Percentiles rank a stretch among this genome's conserved stretches.
These are phyloP conservation scores for Wickerhamomyces xylosicus DNA, from an alignment of 805 yeast genomes.

Conservation along the genomic window DNA sequence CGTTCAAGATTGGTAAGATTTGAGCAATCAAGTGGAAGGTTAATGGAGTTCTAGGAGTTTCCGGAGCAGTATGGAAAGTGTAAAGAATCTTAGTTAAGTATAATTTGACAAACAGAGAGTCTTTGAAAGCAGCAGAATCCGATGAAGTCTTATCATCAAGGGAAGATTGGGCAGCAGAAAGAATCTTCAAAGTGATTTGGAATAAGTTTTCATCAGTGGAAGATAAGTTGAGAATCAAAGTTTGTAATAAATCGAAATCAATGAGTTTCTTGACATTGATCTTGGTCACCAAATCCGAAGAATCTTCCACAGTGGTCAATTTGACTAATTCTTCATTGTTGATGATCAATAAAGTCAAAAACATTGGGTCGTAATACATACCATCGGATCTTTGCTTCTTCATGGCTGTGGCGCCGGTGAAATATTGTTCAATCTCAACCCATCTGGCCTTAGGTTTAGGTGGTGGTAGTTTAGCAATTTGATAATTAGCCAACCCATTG, in stretches of 20 bases:
- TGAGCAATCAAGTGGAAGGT: conserved; percentile 47
- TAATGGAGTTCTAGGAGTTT: conserved; percentile 29
- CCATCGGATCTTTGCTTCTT: conserved; percentile 15
- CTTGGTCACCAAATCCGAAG: conserved; percentile 14
- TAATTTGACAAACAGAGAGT: conserved; percentile 42
- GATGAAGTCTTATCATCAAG: conserved; percentile 29
- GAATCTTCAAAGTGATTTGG: conserved; percentile 31
- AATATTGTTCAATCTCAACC: conserved; percentile 21
- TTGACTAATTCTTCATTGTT: conserved; percentile 56
- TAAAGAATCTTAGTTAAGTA: conserved; percentile 33
- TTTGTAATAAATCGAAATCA: conserved; percentile 45
- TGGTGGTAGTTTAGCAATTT: conserved; percentile 18
- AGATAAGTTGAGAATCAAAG: conserved; percentile 36
- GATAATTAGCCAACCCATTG: conserved; percentile 34
- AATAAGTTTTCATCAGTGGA: conserved; percentile 20
- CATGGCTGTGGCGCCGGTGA: conserved; percentile 12
- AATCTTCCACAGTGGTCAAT: conserved; percentile 21
- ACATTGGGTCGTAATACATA: conserved; percentile 57
- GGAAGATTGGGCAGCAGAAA: conserved; percentile 33
- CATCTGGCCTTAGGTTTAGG: conserved; percentile 20
- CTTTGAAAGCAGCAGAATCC: conserved; percentile 31
- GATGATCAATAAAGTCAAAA: conserved; percentile 48
- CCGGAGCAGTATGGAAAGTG: conserved; percentile 18
- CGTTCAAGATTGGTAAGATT: conserved; percentile 43
- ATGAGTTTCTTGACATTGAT: conserved; percentile 48